Base-by-base conservation (phyloP, 1,284 basidiomycete genomes). In the Cutaneotrichosporon sp. region DNA sequence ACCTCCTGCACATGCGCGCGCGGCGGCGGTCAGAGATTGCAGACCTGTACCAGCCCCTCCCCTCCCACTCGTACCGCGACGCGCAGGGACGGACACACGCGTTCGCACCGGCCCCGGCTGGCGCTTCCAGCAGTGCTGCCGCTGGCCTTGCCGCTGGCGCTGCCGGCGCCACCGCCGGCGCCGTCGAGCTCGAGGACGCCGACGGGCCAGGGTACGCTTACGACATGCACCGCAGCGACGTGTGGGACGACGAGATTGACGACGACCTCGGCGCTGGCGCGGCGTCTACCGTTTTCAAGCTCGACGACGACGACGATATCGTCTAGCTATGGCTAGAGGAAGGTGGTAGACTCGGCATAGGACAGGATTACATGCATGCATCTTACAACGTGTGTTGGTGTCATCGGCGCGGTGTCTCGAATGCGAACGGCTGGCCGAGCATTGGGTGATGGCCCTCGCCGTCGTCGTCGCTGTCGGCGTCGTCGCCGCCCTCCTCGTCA, bases 41-140 rank as follows among this genome's bases (percentile, higher is more conserved):
- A 1, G 56, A 64, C 12, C 55, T 76, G 12, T 76, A 76, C 60
- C 67, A 70, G 48, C 75, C 74, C 1, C 54, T 76, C 12, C 55
- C 64, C 14, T 48, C 47, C 7, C 56, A 59, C 12, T 39, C 49
- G 23, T 73, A 73, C 53, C 60, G 70, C 14, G 71, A 71, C 58
- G 68, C 71, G 14, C 68, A 68, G 57, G 71, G 71, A 1, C 47
- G 69, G 34, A 56, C 61, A 49, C 70, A 73, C 58, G 54, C 60
- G 4, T 69, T 73, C 52, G 52, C 38, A 36, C 49, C 52, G 8
- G 50, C 52, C 3, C 47, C 47, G 2, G 46, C 33, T 10, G 47
- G 23, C 9, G 46, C 21, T 9, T n/a, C n/a, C n/a, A 37, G 23
- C 15, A 41, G 23, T 10, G 34, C 51, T 33, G 49, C 39, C 26